Conservation (phyloP, 2,329 filamentous ascomycete species). For the Plectosphaerella plurivora region DNA sequence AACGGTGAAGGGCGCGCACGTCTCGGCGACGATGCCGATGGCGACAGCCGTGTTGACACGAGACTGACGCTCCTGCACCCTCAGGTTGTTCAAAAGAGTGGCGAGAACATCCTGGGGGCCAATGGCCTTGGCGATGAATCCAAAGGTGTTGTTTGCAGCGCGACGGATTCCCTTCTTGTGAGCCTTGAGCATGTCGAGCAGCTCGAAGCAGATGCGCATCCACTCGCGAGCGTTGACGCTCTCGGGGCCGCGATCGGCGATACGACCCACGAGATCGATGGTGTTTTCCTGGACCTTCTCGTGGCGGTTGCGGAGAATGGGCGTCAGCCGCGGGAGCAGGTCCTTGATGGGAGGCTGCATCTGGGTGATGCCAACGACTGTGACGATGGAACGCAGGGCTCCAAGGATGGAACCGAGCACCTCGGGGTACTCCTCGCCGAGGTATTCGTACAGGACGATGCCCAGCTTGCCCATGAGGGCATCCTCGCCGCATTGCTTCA, state of each 20-base stretch:
- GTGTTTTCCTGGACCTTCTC: constrained; percentile 99
- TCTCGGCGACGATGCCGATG: constrained; percentile 97
- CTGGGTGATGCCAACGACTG: constrained; percentile 93
- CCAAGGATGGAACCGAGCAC: constrained; percentile 95
- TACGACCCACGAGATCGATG: constrained; percentile 95
- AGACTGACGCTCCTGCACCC: constrained; percentile 95
- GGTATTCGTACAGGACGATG: constrained; percentile 92
- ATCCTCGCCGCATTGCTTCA: constrained; percentile 98
- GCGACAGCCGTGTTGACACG: constrained; percentile 98
- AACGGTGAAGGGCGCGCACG: constrained; percentile 95
- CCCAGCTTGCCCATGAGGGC: constrained; percentile 93
- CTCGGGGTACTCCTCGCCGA: constrained; percentile 97
- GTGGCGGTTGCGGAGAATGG: constrained; percentile 96
- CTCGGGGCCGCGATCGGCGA: constrained; percentile 93
- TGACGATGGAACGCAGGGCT: constrained; percentile 91
- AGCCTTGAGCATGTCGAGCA: constrained; percentile 98
- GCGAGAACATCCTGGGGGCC: constrained; percentile 96
- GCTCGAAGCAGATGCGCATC: constrained; percentile 99
- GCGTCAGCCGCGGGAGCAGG: constrained; percentile 86
- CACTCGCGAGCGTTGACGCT: constrained; percentile 96
- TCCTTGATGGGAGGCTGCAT: constrained; percentile 99
- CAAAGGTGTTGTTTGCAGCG: constrained; percentile 98
- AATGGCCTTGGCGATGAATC: constrained; percentile 98
- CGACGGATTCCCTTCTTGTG: constrained; percentile 99
- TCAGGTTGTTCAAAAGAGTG: constrained; percentile 90